phyloP scores from a whole-genome alignment of 129 eudicot species.

The Pittosporum tobira region DNA sequence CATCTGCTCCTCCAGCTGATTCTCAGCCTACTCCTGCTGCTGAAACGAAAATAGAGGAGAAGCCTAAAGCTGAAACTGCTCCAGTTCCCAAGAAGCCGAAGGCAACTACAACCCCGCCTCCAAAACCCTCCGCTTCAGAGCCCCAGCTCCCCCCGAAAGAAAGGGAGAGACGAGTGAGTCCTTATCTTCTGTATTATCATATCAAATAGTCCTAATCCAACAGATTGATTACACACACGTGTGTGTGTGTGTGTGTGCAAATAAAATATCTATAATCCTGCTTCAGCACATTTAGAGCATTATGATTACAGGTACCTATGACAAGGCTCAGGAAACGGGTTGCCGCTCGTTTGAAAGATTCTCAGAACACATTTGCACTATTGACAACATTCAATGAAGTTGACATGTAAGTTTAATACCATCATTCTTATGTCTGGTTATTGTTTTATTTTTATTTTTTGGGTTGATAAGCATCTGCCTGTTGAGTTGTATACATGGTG shows the following conservation, averaged over 20 bases:
- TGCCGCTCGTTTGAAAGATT: conserved; percentile 90
- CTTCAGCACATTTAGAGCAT: not conserved
- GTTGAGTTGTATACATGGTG: not conserved
- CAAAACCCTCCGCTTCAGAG: conserved; percentile 52
- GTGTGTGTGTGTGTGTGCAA: too few species aligned
- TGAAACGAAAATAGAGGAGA: conserved; percentile 33
- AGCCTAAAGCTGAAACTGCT: conserved; percentile 44
- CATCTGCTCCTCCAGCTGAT: conserved; percentile 39
- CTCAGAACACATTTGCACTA: conserved; percentile 96
- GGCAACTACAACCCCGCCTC: conserved; percentile 39
- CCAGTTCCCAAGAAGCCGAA: conserved; percentile 47
- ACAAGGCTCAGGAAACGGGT: conserved; percentile 93
- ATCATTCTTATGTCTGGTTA: not conserved
- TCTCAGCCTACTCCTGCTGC: conserved; percentile 38
- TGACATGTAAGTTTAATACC: conserved; percentile 55
- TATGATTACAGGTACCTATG: conserved; percentile 73
- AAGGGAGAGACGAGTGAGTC: conserved; percentile 87
- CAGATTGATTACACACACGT: too few species aligned
- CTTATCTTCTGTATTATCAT: not conserved
- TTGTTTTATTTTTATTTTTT: too few species aligned
- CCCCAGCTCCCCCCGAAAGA: conserved; percentile 89
- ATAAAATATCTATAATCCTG: not conserved
- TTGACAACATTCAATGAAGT: conserved; percentile 96
- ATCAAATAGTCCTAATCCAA: conserved; percentile 7
- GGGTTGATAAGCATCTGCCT: too few species aligned